These are phyloP conservation scores for Bertia moriformis DNA, from an alignment of 2,329 filamentous ascomycete species.

Conservation along the genomic window DNA sequence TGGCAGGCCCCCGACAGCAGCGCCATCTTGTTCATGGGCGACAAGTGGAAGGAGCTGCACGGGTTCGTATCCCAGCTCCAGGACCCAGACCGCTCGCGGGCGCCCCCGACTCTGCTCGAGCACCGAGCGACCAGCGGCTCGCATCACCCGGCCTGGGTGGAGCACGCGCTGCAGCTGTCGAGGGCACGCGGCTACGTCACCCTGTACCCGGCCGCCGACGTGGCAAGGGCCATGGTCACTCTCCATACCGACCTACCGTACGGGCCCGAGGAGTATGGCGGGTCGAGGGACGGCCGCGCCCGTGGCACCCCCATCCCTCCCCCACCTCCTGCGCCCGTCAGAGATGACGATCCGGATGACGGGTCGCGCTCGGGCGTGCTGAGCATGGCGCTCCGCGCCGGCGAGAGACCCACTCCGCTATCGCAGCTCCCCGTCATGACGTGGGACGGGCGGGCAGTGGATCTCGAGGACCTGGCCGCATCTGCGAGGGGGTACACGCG, in stretches of 20 bases:
- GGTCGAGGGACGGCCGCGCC: neutral
- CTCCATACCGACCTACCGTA: slow-evolving; percentile 65
- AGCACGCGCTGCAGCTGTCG: slow-evolving; percentile 64
- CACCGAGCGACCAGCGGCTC: neutral
- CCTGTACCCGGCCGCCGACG: slow-evolving; percentile 57
- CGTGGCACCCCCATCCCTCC: slow-evolving; percentile 3
- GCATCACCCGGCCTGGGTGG: slow-evolving; percentile 58
- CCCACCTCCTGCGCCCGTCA: slow-evolving; percentile 6
- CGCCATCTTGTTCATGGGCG: slow-evolving; percentile 68
- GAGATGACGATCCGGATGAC: too few species aligned
- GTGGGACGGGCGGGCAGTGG: too few species aligned
- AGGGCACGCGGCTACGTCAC: slow-evolving; percentile 64
- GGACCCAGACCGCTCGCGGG: slow-evolving; percentile 12
- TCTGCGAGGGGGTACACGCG: too few species aligned
- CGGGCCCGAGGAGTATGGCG: slow-evolving; percentile 54
- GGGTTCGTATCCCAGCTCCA: slow-evolving; percentile 57
- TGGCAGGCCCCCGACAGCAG: slow-evolving; percentile 78
- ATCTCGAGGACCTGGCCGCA: too few species aligned
- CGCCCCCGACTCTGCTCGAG: slow-evolving; percentile 23
- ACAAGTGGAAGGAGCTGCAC: slow-evolving; percentile 78
- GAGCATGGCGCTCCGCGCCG: too few species aligned
- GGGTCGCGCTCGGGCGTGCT: too few species aligned
- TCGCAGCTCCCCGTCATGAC: too few species aligned
- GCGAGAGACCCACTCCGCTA: too few species aligned
- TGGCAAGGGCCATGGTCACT: slow-evolving; percentile 42